These are phyloP conservation scores for Chaetomium cochliodes DNA, from an alignment of 495 filamentous ascomycete species.

Conservation along the genomic window DNA sequence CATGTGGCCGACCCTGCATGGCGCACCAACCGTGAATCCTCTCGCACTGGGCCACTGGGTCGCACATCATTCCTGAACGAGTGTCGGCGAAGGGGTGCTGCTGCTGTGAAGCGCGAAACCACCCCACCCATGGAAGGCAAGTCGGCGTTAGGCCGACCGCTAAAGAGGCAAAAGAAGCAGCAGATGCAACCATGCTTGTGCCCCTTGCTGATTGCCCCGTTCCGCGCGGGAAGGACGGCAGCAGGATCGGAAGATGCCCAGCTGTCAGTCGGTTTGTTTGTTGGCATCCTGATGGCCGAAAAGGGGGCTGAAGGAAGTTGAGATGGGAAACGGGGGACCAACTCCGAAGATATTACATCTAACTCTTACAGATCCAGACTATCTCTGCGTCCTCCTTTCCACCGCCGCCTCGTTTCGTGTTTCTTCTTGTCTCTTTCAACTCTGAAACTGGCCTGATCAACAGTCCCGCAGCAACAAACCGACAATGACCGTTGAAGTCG, in stretches of 20 bases:
- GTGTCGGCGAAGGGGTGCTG: neutral
- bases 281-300: neutral
- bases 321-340: too few species aligned
- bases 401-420: too few species aligned
- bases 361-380: too few species aligned
- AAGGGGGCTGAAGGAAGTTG: too few species aligned
- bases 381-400: too few species aligned
- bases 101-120: neutral
- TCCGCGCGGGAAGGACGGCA: constrained; percentile 4
- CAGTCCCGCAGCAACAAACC: too few species aligned
- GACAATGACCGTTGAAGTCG: too few species aligned
- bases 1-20: constrained; percentile 26
- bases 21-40: neutral
- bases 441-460: too few species aligned
- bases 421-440: too few species aligned
- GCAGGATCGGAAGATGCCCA: constrained; percentile 2
- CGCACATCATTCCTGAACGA: neutral
- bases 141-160: constrained; percentile 10
- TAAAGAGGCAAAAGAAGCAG: constrained; percentile 14
- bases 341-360: too few species aligned
- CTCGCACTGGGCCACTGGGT: neutral
- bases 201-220: neutral
- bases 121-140: neutral
- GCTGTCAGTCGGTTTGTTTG: neutral
- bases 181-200: neutral